Percentiles rank a stretch among this genome's conserved stretches.
phyloP scores from a whole-genome alignment of 805 yeast genomes.

The Tetrapisispora nanseiensis region DNA sequence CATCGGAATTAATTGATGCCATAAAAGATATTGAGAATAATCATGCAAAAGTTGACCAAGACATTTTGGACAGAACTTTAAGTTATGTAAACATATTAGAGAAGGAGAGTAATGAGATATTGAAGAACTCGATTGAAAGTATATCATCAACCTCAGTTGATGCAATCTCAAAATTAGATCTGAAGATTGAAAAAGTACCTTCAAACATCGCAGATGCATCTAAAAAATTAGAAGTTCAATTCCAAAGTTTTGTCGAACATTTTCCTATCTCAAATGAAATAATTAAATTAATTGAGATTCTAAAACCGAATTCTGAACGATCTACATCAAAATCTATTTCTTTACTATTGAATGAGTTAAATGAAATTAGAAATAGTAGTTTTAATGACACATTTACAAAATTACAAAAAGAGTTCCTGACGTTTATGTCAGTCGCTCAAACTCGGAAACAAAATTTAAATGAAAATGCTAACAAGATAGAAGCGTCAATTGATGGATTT shows the following conservation, averaged over 20 bases:
- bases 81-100: neutral
- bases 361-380: neutral
- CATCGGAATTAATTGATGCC: conserved; percentile 4
- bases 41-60: conserved; percentile 4
- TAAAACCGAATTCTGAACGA: neutral
- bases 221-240: neutral
- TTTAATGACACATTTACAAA: neutral
- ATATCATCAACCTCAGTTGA: neutral
- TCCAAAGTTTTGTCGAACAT: neutral
- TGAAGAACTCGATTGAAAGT: neutral
- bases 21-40: conserved; percentile 6
- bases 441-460: neutral
- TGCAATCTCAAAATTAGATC: neutral
- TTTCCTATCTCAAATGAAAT: neutral
- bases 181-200: neutral
- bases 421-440: neutral
- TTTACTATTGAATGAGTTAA: neutral
- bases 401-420: neutral
- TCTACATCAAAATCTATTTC: neutral
- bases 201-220: neutral
- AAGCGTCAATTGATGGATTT: neutral
- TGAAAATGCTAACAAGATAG: neutral
- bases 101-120: neutral
- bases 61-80: neutral
- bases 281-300: neutral